phyloP scores from a whole-genome alignment of 1,139 yeast genomes.

The Meyerozyma smithsonii region DNA sequence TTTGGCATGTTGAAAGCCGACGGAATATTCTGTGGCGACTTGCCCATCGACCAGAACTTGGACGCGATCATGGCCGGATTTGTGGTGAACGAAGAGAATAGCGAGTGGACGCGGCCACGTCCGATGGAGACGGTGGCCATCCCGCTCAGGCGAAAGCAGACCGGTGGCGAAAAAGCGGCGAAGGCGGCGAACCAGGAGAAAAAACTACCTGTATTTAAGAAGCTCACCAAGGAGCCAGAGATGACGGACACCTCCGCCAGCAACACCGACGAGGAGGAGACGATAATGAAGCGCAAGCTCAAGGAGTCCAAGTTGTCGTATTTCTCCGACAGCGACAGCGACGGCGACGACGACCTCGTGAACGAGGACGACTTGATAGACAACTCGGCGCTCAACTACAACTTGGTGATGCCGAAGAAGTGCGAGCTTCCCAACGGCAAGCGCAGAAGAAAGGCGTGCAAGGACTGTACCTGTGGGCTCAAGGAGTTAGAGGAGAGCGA shows the following conservation, averaged over 20 bases:
- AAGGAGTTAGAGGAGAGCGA: constrained; percentile 70
- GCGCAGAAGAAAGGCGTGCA: constrained; percentile 82
- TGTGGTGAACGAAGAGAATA: constrained; percentile 31
- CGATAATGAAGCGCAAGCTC: constrained; percentile 39
- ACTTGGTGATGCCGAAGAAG: constrained; percentile 41
- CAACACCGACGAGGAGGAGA: constrained; percentile 31
- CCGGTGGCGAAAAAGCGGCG: constrained; percentile 4
- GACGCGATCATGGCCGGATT: constrained; percentile 66
- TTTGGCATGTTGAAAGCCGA: constrained; percentile 36
- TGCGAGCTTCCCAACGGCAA: constrained; percentile 54
- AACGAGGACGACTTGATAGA: constrained; percentile 42
- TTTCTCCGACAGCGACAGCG: constrained; percentile 40
- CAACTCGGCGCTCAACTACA: constrained; percentile 23
- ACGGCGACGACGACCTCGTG: constrained; percentile 35
- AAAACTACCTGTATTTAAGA: constrained; percentile 11
- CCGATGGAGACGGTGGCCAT: constrained; percentile 25
- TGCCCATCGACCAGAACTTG: constrained; percentile 45
- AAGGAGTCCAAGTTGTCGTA: constrained; percentile 45
- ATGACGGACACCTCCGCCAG: constrained; percentile 42
- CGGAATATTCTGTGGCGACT: constrained; percentile 52
- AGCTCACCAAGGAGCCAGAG: constrained; percentile 14
- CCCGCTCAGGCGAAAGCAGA: constrained; percentile 22
- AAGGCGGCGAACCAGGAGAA: constrained; percentile 5
- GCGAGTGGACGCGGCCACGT: constrained; percentile 48
- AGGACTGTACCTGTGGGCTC: constrained; percentile 95